phyloP scores from a whole-genome alignment of 768 basidiomycete genomes.

The Sarcodon sp. region DNA sequence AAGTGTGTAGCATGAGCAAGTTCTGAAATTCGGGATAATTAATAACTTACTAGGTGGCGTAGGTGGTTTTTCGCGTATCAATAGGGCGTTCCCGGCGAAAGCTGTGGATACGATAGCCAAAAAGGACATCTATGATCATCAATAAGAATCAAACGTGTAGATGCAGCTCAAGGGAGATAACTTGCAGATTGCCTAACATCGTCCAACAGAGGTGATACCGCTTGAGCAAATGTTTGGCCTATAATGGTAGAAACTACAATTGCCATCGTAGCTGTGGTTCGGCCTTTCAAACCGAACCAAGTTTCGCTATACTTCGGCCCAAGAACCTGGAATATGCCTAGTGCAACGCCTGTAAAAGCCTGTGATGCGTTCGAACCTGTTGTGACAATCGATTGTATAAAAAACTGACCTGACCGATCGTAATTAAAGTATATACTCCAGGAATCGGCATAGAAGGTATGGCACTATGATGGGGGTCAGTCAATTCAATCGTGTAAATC shows the following conservation, averaged over 20 bases:
- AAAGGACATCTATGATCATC: conserved; percentile 39
- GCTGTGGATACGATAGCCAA: conserved; percentile 62
- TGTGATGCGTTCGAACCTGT: conserved; percentile 13
- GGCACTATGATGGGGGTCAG: conserved; percentile 22
- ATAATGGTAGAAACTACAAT: conserved; percentile 56
- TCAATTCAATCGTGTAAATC: too few relatives aligned
- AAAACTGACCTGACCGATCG: conserved; percentile 51
- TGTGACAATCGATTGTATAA: neutral
- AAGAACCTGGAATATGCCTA: conserved; percentile 65
- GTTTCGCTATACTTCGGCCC: conserved; percentile 73
- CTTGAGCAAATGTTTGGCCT: conserved; percentile 60
- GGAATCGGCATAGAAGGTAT: conserved; percentile 32
- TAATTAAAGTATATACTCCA: conserved; percentile 50
- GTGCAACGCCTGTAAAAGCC: conserved; percentile 51
- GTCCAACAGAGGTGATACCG: conserved; percentile 53
- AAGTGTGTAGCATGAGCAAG: neutral
- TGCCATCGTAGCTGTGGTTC: conserved; percentile 70
- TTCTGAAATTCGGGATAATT: neutral
- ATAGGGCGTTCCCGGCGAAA: conserved; percentile 41
- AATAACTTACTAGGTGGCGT: conserved; percentile 58
- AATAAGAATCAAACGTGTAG: neutral
- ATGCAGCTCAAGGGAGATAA: neutral
- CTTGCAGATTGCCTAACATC: conserved; percentile 30
- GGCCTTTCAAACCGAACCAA: conserved; percentile 69
- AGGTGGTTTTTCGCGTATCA: conserved; percentile 52